Conservation (phyloP, 2,329 filamentous ascomycete species). For the Blumeriella jaapii region DNA sequence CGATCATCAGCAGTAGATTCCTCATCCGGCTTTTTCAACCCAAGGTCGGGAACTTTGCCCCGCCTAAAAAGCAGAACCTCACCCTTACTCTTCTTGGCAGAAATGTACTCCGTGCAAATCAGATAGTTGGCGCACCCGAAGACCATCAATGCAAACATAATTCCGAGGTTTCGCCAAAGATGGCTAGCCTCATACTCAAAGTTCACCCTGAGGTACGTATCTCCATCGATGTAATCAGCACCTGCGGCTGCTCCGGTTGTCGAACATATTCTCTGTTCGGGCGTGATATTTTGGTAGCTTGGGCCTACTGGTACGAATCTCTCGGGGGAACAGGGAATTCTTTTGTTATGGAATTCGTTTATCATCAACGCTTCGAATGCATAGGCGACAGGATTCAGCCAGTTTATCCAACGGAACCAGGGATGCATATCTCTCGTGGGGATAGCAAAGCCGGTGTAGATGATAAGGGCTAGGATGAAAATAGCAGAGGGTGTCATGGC, state of each 20-base stretch:
- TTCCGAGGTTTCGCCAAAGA: conserved; percentile 60
- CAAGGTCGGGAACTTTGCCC: conserved; percentile 37
- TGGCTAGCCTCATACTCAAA: conserved; percentile 48
- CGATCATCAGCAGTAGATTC: conserved; percentile 15
- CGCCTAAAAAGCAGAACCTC: conserved; percentile 67
- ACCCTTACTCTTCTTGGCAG: conserved; percentile 63
- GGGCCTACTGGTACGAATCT: conserved; percentile 16
- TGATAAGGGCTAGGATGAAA: conserved; percentile 48
- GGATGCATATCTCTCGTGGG: conserved; percentile 50
- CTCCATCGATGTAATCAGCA: conserved; percentile 40
- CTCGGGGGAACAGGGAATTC: conserved; percentile 11
- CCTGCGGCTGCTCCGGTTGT: conserved; percentile 35
- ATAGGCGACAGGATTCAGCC: conserved; percentile 49
- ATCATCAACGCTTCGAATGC: conserved; percentile 70
- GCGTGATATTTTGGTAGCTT: conserved; percentile 6
- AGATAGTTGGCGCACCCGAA: conserved; percentile 55
- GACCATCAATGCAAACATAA: conserved; percentile 51
- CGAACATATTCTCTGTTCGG: neutral
- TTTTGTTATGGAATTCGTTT: conserved; percentile 50
- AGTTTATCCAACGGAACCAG: conserved; percentile 77
- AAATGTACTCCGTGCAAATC: conserved; percentile 48
- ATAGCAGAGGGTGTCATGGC: conserved; percentile 33
- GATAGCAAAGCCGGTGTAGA: conserved; percentile 31
- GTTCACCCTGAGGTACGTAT: conserved; percentile 42
- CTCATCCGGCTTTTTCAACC: conserved; percentile 12